These are phyloP conservation scores for Cyclostephanos invisitatus DNA, from an alignment of 108 stramenopile species.

Conservation along the genomic window DNA sequence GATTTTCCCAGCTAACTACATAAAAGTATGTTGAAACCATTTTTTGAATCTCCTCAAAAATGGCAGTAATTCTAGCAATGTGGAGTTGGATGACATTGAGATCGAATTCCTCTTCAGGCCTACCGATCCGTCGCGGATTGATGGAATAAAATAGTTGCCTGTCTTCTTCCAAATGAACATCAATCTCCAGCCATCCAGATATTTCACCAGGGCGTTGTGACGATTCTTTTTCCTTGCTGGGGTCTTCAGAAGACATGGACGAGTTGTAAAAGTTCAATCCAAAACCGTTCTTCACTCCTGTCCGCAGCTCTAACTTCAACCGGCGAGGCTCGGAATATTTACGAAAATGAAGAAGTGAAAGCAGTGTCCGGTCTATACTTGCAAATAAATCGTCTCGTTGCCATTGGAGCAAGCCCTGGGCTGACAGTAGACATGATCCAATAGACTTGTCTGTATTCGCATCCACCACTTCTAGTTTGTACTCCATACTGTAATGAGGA, in stretches of 20 bases:
- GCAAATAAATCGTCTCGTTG: constrained; percentile 66
- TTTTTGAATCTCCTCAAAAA: constrained; percentile 62
- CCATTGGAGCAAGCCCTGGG: constrained; percentile 73
- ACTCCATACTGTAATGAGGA: constrained; percentile 78
- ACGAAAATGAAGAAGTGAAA: constrained; percentile 40
- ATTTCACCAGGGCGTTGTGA: constrained; percentile 53
- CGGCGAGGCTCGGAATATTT: constrained; percentile 50
- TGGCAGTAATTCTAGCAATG: constrained; percentile 61
- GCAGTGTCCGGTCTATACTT: constrained; percentile 29
- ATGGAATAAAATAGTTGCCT: constrained; percentile 51
- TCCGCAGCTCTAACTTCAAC: constrained; percentile 59
- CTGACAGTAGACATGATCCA: constrained; percentile 65
- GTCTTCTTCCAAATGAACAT: constrained; percentile 67
- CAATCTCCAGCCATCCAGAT: constrained; percentile 75
- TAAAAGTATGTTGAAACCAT: constrained; percentile 55
- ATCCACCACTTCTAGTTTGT: constrained; percentile 78
- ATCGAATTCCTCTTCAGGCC: constrained; percentile 64
- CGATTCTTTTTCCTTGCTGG: constrained; percentile 21
- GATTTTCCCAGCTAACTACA: constrained; percentile 76
- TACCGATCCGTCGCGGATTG: constrained; percentile 57
- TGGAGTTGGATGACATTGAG: constrained; percentile 70
- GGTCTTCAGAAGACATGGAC: constrained; percentile 32
- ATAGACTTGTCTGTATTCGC: constrained; percentile 69
- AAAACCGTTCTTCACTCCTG: constrained; percentile 66
- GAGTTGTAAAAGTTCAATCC: constrained; percentile 64